Base-by-base conservation (phyloP, 441 rosid species). In the Syzygium malaccense region DNA sequence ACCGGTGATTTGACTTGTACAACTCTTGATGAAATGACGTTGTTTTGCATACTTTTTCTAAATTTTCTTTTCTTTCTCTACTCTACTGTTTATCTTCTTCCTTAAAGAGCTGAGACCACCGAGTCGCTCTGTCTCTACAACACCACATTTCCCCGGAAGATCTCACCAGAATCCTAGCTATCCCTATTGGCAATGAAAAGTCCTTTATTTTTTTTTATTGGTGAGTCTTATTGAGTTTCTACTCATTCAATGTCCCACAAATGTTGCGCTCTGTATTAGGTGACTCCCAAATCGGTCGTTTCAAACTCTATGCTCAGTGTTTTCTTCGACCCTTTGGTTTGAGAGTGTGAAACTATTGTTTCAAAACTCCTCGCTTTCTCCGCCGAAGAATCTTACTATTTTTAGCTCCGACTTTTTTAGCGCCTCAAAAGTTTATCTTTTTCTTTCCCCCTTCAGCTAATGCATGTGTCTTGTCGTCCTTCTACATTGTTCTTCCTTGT, bases 1-100 rank as follows among this genome's bases (percentile, higher is more conserved):
- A 1, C 0, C 0, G 4, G 2, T n/a, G 18, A 62, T 14, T 62
- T 62, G 5, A n/a, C 33, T 13, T n/a, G 4, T 62, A n/a, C 0
- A 62, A 62, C 17, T 60, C 33, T n/a, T n/a, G 33, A 62, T 62
- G 1, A 62, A 14, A 62, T 62, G 68, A 62, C 0, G 19, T 62
- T 0, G 1, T 14, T 62, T 62, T 62, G 33, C 3, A 6, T 62
- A n/a, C 10, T n/a, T 62, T 60, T 58, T 4, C 2, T 33, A 10
- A 58, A 26, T 28, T 14, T n/a, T n/a, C 4, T 58, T 26, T 1
- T 26, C n/a, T 10, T 58, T 60, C 26, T 58, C 30, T 7, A 0
- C 17, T 5, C 64, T 26, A 26, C 30, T 58, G 6, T 58, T 58
- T 1, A 58, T 58, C 2, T 26, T 1, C 30, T 5, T 26, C 8